Conservation (phyloP, 108 stramenopile genomes). For the Cyclotella choctawhatcheeana region DNA sequence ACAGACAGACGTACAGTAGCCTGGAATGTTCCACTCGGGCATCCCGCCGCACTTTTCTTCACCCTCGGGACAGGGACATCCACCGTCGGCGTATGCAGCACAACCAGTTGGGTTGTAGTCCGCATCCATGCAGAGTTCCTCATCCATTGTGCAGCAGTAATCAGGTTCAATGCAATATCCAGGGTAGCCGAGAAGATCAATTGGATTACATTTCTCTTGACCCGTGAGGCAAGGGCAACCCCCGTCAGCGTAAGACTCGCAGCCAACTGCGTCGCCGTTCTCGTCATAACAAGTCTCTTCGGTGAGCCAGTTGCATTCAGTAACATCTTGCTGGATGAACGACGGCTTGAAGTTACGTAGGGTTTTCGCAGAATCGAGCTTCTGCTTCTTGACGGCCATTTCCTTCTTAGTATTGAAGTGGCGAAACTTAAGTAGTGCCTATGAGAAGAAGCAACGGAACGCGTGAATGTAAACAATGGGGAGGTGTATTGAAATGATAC, state of each 20-base stretch:
- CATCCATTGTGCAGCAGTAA: not conserved
- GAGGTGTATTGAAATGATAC: not conserved
- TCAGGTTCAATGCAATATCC: constrained; percentile 13
- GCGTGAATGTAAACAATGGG: not conserved
- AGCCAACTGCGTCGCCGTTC: not conserved
- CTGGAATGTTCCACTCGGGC: not conserved
- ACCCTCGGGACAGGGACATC: constrained; percentile 20
- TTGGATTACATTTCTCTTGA: constrained; percentile 10
- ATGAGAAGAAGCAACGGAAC: no score
- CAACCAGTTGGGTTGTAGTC: not conserved
- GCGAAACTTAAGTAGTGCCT: not conserved
- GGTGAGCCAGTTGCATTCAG: not conserved
- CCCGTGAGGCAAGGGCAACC: constrained; percentile 22
- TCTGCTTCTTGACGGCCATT: not conserved
- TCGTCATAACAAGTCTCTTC: constrained; percentile 16
- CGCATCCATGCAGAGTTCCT: constrained; percentile 10
- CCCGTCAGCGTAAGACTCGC: constrained; percentile 8
- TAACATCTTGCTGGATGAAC: constrained; percentile 7
- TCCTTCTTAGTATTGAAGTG: constrained; percentile 8
- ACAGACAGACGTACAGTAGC: constrained; percentile 13
- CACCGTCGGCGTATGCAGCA: not conserved
- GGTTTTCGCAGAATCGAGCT: not conserved
- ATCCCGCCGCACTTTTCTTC: constrained; percentile 10
- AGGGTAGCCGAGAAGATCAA: not conserved
- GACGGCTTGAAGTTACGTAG: not conserved